Conservation (phyloP, 306 rosid species). For the Rosa rugosa region DNA sequence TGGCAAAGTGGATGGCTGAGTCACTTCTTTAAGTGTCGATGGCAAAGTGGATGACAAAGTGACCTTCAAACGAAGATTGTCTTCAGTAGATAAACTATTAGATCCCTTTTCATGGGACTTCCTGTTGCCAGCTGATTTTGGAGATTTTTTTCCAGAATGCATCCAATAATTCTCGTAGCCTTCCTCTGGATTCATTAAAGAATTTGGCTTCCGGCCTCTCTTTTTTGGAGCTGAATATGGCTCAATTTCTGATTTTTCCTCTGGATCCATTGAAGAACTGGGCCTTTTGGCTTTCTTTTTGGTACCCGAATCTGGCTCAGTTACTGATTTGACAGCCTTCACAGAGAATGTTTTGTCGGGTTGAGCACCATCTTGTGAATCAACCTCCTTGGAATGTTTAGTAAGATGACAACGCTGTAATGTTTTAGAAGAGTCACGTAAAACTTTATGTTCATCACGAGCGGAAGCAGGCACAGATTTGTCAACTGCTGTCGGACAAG, state of each 20-base stretch:
- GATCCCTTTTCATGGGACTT: conserved; percentile 28
- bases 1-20: conserved; percentile 11
- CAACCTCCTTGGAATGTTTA: conserved; percentile 32
- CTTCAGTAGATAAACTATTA: conserved; percentile 28
- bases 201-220: conserved; percentile 74
- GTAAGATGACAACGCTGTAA: conserved; percentile 22
- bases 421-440: conserved; percentile 28
- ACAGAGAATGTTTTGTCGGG: conserved; percentile 23
- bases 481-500: conserved; percentile 24
- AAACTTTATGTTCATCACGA: conserved; percentile 16
- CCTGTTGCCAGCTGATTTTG: conserved; percentile 25
- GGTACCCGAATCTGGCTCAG: conserved; percentile 30
- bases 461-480: conserved; percentile 31
- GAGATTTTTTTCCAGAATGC: conserved; percentile 25
- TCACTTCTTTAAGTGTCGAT: conserved; percentile 21
- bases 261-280: conserved; percentile 49
- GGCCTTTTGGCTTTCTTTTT: conserved; percentile 61
- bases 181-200: conserved; percentile 67
- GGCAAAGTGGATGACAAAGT: conserved; percentile 11
- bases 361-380: conserved; percentile 20
- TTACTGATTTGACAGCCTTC: conserved; percentile 31
- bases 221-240: conserved; percentile 43
- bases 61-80: conserved; percentile 21
- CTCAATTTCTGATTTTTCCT: conserved; percentile 43
- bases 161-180: conserved; percentile 66